Evolutionary conservation across 768 basidiomycete genomes (phyloP), one percentile per base, ranked within the genome.

Genomic region (Neoboletus brunneissimus): DNA sequence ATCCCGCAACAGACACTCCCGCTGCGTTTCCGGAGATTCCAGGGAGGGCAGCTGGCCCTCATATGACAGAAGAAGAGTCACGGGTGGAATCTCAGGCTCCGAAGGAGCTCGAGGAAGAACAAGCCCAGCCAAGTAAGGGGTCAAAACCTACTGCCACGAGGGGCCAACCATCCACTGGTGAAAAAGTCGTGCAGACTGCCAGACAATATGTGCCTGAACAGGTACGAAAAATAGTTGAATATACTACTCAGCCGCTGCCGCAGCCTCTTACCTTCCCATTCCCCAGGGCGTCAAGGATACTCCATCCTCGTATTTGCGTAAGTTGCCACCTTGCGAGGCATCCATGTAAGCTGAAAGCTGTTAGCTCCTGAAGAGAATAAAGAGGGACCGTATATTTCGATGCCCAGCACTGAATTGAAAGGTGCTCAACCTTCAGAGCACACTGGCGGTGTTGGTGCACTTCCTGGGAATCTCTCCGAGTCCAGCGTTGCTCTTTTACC

Each of bases 401-500:
- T 78, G 42, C 76, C 77, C 2, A 75, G 76, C 20, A 59, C 63
- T 18, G 72, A 76, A 48, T 52, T 66, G 12, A 64, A 65, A 27
- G 75, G 75, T 0, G 63, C 68, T 25, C 66, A 62, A 25, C 72
- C 78, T 1, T 55, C 46, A 1, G 74, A 75, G 46, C 71, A 58
- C 41, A 60, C 59, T 0, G 71, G 65, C 7, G 83, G 82, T 16
- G 77, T 79, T 2, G 81, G 81, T 10, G 75, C 80, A 0, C 74
- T 83, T 15, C 81, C 82, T 0, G 83, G 81, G 13, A 68, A 67
- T 29, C 53, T 67, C 13, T 73, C 71, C 22, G 82, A 85, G 59
- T 65, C 72, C 10, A 76, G 73, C 5, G 79, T 84, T 11, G 78
- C 80, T 5, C 72, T 74, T 44, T 65, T 82, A 1, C 83, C 83